Conservation (phyloP, 192 early-diverging fungal genomes). For the Coemansia sp. region DNA sequence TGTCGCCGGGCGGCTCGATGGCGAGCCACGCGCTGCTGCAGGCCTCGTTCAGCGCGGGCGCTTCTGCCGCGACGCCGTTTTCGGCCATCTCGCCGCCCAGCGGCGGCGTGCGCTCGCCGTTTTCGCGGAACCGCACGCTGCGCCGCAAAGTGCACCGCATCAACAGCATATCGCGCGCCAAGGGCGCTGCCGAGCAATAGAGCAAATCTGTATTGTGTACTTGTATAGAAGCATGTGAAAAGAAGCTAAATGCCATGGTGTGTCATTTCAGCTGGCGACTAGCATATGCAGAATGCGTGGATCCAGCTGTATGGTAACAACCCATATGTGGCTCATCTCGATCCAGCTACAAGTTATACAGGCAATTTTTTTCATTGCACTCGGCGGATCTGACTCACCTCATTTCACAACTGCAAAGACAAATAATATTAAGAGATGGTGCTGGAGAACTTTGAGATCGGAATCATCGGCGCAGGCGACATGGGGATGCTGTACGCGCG, state of each 20-base stretch:
- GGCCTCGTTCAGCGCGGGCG: slow-evolving; percentile 15
- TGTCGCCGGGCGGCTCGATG: slow-evolving; percentile 17
- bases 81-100: slow-evolving; percentile 31
- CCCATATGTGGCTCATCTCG: too few relatives aligned
- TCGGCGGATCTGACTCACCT: too few relatives aligned
- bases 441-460: slow-evolving; percentile 58
- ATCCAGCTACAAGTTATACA: too few relatives aligned
- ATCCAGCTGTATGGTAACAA: too few relatives aligned
- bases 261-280: too few relatives aligned
- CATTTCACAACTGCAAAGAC: too few relatives aligned
- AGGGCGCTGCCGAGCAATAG: neutral
- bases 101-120: slow-evolving; percentile 42
- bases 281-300: neutral
- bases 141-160: slow-evolving; percentile 49
- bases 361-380: too few relatives aligned
- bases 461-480: slow-evolving; percentile 93
- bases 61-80: slow-evolving; percentile 21
- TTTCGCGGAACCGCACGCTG: slow-evolving; percentile 40
- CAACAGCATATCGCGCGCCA: slow-evolving; percentile 7
- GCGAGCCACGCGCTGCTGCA: slow-evolving; percentile 8
- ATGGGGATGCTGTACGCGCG: slow-evolving; percentile 92
- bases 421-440: slow-evolving; percentile 19
- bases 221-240: too few relatives aligned
- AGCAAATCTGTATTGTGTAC: neutral
- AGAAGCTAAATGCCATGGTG: too few relatives aligned